These are phyloP conservation scores for Neurospora cerealis DNA, from an alignment of 495 filamentous ascomycete species.

Conservation along the genomic window DNA sequence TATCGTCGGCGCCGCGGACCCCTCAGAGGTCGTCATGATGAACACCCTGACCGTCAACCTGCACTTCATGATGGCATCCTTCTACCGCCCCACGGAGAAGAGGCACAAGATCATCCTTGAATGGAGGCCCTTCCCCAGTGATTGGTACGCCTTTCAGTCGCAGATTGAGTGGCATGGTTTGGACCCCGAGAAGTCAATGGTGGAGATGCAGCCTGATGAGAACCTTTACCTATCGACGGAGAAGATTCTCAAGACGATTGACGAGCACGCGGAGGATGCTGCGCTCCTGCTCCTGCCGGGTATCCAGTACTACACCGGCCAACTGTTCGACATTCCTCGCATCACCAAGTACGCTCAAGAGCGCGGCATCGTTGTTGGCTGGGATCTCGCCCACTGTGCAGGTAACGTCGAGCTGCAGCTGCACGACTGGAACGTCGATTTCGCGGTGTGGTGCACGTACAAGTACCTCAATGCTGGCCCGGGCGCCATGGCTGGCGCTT, in stretches of 20 bases:
- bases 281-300: constrained; percentile 78
- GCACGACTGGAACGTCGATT: constrained; percentile 93
- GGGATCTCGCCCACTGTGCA: constrained; percentile 89
- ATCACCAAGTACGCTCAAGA: constrained; percentile 73
- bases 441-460: constrained; percentile 89
- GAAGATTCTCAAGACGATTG: too few relatives aligned
- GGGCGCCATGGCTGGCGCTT: constrained; percentile 71
- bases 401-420: constrained; percentile 76
- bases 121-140: constrained; percentile 83
- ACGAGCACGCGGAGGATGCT: constrained; percentile 65
- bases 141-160: constrained; percentile 83
- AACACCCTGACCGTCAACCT: constrained; percentile 82
- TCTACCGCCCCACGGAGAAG: constrained; percentile 64
- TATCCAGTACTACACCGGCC: constrained; percentile 89
- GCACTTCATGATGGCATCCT: constrained; percentile 79
- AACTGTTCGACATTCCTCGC: constrained; percentile 69
- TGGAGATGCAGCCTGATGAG: constrained; percentile 55
- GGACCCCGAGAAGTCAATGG: constrained; percentile 53
- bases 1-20: constrained; percentile 61
- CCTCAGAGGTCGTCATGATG: constrained; percentile 80
- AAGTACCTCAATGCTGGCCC: constrained; percentile 92
- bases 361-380: constrained; percentile 69
- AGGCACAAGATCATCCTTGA: constrained; percentile 82
- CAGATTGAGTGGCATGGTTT: constrained; percentile 69
- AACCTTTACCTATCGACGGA: constrained; percentile 50